phyloP scores from a whole-genome alignment of 768 basidiomycete species.

The Trichaptum fuscoviolaceum region DNA sequence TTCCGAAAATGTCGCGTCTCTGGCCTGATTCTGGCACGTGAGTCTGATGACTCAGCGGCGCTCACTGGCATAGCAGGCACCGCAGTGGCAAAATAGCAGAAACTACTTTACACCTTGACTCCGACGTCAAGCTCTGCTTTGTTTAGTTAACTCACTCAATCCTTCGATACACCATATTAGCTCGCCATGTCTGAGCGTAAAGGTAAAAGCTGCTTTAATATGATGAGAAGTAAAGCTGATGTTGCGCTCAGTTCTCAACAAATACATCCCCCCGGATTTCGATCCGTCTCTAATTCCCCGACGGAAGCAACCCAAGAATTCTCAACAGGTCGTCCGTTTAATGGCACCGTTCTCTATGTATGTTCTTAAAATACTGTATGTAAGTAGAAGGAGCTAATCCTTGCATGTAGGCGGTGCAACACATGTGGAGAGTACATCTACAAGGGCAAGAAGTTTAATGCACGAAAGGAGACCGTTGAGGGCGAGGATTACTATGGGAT shows the following conservation, averaged over 20 bases:
- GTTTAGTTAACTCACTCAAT: not conserved
- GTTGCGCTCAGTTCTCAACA: constrained; percentile 70
- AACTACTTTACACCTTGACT: too few species aligned
- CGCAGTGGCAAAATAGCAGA: too few species aligned
- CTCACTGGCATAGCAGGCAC: too few species aligned
- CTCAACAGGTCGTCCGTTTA: constrained; percentile 94
- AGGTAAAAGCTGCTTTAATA: constrained; percentile 36
- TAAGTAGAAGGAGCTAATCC: constrained; percentile 9
- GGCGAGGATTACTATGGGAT: constrained; percentile 98
- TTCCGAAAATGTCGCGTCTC: not conserved
- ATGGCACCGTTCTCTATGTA: constrained; percentile 99
- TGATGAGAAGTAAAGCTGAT: constrained; percentile 10
- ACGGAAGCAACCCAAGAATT: constrained; percentile 85
- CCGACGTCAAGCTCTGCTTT: too few species aligned
- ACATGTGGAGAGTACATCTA: constrained; percentile 99
- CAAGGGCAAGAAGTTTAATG: constrained; percentile 99
- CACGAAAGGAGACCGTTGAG: constrained; percentile 95
- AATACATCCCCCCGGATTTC: constrained; percentile 97
- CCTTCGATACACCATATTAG: constrained; percentile 7
- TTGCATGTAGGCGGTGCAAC: constrained; percentile 69
- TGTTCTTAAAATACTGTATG: constrained; percentile 19
- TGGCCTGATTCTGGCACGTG: too few species aligned
- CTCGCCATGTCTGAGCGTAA: constrained; percentile 77
- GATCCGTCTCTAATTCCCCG: constrained; percentile 95
- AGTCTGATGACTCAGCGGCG: too few species aligned